Conservation (phyloP, 352 stramenopile species). For the Pythium insidiosum region DNA sequence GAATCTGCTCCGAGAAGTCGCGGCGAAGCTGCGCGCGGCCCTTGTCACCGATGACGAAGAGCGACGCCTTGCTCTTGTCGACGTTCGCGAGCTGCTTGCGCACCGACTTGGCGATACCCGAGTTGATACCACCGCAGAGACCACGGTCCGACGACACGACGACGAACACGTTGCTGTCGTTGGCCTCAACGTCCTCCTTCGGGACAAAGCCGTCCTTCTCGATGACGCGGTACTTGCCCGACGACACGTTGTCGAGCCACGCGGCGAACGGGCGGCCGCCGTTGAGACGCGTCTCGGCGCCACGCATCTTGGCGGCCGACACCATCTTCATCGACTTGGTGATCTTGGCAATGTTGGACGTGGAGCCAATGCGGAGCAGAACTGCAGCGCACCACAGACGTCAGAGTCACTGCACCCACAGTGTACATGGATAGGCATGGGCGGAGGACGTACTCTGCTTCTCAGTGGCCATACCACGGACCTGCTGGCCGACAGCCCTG, state of each 20-base stretch:
- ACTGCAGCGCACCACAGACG: slow-evolving; percentile 20
- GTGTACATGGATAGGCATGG: too few relatives aligned
- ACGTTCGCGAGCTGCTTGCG: slow-evolving; percentile 76
- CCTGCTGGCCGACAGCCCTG: slow-evolving; percentile 62
- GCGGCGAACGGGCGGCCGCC: slow-evolving; percentile 72
- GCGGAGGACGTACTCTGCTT: slow-evolving; percentile 96
- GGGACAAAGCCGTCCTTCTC: slow-evolving; percentile 85
- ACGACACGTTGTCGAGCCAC: slow-evolving; percentile 82
- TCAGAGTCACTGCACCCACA: too few relatives aligned
- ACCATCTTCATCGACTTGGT: slow-evolving; percentile 99
- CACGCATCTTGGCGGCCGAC: slow-evolving; percentile 98
- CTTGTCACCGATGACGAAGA: slow-evolving; percentile 97
- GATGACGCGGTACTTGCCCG: slow-evolving; percentile 63
- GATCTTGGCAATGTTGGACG: slow-evolving; percentile 99
- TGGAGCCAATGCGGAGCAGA: slow-evolving; percentile 96
- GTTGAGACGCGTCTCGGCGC: slow-evolving; percentile 90
- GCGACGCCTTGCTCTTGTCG: slow-evolving; percentile 57
- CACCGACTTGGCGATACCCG: slow-evolving; percentile 89
- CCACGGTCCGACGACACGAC: slow-evolving; percentile 97
- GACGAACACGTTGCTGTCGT: slow-evolving; percentile 90
- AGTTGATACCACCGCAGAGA: slow-evolving; percentile 98
- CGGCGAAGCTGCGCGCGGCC: slow-evolving; percentile 91
- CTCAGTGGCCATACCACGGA: slow-evolving; percentile 97
- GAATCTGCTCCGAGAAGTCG: slow-evolving; percentile 55
- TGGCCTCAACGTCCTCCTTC: slow-evolving; percentile 76